Evolutionary conservation across 2,329 filamentous ascomycete species (phyloP), one percentile per base, ranked within the genome.

Genomic region (Exophiala phaeomuriformis): DNA sequence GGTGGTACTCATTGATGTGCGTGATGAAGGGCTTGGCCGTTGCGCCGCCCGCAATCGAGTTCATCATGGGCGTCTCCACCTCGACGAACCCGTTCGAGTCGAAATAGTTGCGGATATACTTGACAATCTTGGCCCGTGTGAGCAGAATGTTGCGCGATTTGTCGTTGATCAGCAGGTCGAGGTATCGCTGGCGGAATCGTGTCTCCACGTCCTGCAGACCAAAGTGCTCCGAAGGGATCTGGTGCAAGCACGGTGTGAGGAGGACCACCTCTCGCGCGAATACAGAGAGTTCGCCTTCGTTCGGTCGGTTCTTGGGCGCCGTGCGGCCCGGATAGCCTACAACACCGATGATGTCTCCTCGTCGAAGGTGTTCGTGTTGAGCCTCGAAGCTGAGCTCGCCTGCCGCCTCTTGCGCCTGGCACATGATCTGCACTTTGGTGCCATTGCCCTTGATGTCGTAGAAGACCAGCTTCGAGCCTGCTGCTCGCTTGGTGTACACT

Each of bases 131-230:
- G 66, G 88, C 83, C 51, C 93, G 82, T 37, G 87, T 90, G 65
- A 89, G 79, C 71, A 97, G 87, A 53, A 90, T 86, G 56, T 94
- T 81, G 51, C 90, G 83, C 43, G 86, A 88, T 58, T 79, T 79
- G 66, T 95, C 87, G 73, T 98, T 96, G 85, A 97, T 95, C 72
- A 98, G 93, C 64, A 98, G 77, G 71, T 98, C 93, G 49, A 98
- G 82, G 71, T 95, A 95, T 56, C 91, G 82, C 75, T 95, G 88
- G 64, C 94, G 86, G 79, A 89, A 90, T 57, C 93, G 83, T 72
- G 90, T 86, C 73, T 98, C 93, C 68, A 90, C 82, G 69, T 97
- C 90, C 78, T 95, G 91, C 77, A 97, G 90, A 58, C 91, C 91
- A 69, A 89, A 96, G 73, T 91, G 85, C 71, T 93, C 89, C 57